Conservation (phyloP, 352 stramenopile genomes). For the Pythium guiyangense region DNA sequence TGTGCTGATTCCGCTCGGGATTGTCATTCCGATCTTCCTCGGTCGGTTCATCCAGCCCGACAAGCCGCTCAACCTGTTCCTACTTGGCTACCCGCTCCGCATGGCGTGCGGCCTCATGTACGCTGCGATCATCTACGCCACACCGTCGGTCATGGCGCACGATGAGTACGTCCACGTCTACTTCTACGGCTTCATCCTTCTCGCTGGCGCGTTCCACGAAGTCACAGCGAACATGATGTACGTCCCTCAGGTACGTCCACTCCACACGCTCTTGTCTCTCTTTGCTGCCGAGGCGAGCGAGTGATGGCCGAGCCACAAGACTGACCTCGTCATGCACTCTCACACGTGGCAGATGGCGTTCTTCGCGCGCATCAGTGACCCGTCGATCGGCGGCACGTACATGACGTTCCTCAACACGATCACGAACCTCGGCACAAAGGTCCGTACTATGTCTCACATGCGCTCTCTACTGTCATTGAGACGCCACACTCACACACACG, state of each 20-base stretch:
- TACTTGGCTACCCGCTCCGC: constrained; percentile 83
- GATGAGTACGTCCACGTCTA: constrained; percentile 68
- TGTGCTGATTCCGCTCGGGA: constrained; percentile 84
- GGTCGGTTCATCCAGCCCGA: constrained; percentile 66
- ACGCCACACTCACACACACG: background rate
- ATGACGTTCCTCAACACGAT: constrained; percentile 99
- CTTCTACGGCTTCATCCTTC: constrained; percentile 78
- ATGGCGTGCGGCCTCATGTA: constrained; percentile 84
- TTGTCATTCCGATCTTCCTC: constrained; percentile 84
- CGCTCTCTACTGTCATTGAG: background rate
- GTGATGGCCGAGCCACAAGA: too few relatives aligned
- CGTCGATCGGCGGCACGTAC: constrained; percentile 97
- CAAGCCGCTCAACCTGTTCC: constrained; percentile 71
- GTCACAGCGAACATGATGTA: constrained; percentile 91
- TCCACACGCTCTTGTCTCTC: background rate
- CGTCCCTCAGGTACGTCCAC: constrained; percentile 59
- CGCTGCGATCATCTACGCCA: constrained; percentile 75
- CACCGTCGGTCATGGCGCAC: constrained; percentile 70
- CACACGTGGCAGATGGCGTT: constrained; percentile 93
- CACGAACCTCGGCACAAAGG: constrained; percentile 96
- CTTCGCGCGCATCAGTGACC: constrained; percentile 96
- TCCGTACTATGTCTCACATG: constrained; percentile 7
- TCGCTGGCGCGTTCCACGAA: constrained; percentile 72
- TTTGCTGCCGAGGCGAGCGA: background rate
- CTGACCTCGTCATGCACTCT: background rate